A percentile compares a stretch with the other conserved stretches of the same genome.
phyloP scores from a whole-genome alignment of 805 yeast species.

The Danielia oregonensis region DNA sequence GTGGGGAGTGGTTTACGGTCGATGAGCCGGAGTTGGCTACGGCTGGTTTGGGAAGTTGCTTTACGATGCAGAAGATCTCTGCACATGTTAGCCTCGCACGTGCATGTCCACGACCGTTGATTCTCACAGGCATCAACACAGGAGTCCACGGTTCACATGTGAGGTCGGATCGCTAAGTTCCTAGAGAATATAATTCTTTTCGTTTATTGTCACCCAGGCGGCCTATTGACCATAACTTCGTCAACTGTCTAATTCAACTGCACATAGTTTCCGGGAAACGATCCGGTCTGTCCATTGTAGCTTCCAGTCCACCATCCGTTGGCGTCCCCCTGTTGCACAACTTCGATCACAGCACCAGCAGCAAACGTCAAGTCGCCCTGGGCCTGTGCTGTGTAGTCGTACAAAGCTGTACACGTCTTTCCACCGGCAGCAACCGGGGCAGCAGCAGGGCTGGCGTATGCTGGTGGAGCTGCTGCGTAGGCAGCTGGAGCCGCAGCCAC shows the following conservation, averaged over 20 bases:
- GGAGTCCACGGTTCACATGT: too few species aligned
- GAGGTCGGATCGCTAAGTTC: too few species aligned
- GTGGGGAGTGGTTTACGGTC: too few species aligned
- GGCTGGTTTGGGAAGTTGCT: too few species aligned
- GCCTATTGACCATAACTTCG: too few species aligned
- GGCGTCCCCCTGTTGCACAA: constrained; percentile 79
- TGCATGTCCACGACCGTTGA: too few species aligned
- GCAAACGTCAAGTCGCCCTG: constrained; percentile 84
- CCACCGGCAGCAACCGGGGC: constrained; percentile 30
- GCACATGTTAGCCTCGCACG: too few species aligned
- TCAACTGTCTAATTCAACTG: constrained; percentile 57
- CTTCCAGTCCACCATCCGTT: constrained; percentile 99
- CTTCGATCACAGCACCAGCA: constrained; percentile 83
- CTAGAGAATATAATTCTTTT: too few species aligned
- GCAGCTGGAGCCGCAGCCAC: constrained; percentile 4
- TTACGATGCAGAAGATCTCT: too few species aligned
- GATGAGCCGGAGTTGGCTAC: too few species aligned
- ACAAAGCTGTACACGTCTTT: constrained; percentile 78
- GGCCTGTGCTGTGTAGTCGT: constrained; percentile 90
- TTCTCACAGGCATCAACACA: too few species aligned
- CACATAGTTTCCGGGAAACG: constrained; percentile 96
- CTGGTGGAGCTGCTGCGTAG: constrained; percentile 9
- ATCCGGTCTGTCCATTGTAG: constrained; percentile 80
- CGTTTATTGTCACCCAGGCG: too few species aligned
- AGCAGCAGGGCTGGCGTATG: constrained; percentile 28